A percentile compares a stretch with the other conserved stretches of the same genome.
Evolutionary conservation across 2,329 filamentous ascomycete species (phyloP).

Genomic region (Pseudogymnoascus sp.): DNA sequence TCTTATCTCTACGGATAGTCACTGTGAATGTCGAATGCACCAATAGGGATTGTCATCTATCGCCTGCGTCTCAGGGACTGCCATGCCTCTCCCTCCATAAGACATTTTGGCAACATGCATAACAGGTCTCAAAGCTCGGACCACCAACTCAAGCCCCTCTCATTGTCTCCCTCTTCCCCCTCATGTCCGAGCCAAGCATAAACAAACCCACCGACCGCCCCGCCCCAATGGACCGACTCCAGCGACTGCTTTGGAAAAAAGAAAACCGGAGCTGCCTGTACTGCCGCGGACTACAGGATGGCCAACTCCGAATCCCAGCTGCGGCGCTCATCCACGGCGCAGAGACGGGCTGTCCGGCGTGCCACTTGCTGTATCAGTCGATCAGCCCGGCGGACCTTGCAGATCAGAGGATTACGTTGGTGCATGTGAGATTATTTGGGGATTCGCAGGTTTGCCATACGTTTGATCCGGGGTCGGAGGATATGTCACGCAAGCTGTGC

Average conservation of each 20-base stretch:
- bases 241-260: neutral
- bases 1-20: neutral
- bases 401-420: neutral
- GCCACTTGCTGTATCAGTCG: neutral
- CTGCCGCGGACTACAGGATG: neutral
- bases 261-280: neutral
- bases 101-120: neutral
- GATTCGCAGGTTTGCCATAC: constrained; percentile 2
- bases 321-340: neutral
- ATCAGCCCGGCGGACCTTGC: neutral
- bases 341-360: neutral
- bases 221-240: neutral
- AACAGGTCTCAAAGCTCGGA: neutral
- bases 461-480: neutral
- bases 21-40: neutral
- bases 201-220: neutral
- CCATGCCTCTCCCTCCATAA: neutral
- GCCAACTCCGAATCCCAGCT: neutral
- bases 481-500: constrained; percentile 1
- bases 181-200: neutral
- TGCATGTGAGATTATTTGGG: neutral
- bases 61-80: neutral
- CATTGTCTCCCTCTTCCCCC: neutral
- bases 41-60: neutral
- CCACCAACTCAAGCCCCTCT: neutral